Evolutionary conservation across 768 basidiomycete genomes (phyloP), one percentile per base, ranked within the genome.

Genomic region (Lactarius pseudohatsudake): DNA sequence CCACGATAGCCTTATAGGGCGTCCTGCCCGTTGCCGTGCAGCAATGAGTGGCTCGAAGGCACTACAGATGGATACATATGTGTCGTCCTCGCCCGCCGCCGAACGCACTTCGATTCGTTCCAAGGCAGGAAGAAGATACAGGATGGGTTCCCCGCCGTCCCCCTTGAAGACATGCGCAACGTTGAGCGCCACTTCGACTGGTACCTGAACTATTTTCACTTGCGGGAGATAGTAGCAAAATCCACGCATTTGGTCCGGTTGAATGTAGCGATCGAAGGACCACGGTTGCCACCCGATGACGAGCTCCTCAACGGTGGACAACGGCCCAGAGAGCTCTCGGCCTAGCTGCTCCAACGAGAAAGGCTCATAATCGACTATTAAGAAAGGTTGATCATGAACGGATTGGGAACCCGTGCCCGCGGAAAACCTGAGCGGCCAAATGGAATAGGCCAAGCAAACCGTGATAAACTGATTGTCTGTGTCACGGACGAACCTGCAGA

Each of bases 351-450:
- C 22, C 50, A 53, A 26, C 26, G 50, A 53, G 22, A 26, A 0
- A 1, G 2, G 50, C 13, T 1, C 22, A 2, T 11, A 2, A 26
- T 7, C 2, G 50, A 26, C 10, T 5, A 53, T 53, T 28, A 0
- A 26, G 13, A 26, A 16, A 2, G 26, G 50, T 2, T 11, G 10
- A 4, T n/a, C 43, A 4, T 26, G 16, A 34, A 22, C 20, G 26
- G 16, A 13, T 59, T 13, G 7, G 2, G 43, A 41, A 15, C 11
- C 22, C 50, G 13, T 26, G 9, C 26, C 50, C 13, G 15, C 13
- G 4, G 9, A 38, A 6, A 62, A n/a, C 18, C 1, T 5, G 9
- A 41, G 43, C 18, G 0, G 26, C 18, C 0, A 1, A 1, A 0
- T 2, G 5, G 7, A 6, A 18, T 13, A 30, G 7, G 15, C 2